These are phyloP conservation scores for Lumnitzera racemosa DNA, from an alignment of 345 rosid genomes.

Conservation along the genomic window DNA sequence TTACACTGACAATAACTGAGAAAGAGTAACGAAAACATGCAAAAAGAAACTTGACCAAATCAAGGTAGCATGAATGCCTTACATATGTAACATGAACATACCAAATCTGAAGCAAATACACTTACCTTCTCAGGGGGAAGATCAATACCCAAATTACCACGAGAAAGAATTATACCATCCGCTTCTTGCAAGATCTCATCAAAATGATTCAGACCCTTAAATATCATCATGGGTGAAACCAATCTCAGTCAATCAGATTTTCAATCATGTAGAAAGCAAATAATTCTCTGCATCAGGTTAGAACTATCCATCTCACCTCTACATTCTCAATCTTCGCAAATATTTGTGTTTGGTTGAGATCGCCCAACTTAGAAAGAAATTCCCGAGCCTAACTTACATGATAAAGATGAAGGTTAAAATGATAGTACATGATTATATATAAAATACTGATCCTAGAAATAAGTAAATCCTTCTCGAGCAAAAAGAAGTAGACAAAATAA, in stretches of 20 bases:
- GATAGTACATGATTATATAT: not conserved
- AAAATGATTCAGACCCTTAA: conserved; percentile 85
- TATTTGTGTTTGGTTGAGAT: conserved; percentile 81
- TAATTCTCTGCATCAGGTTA: not conserved
- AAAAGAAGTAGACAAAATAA: not conserved
- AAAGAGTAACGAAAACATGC: too few species aligned
- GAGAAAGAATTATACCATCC: conserved; percentile 96
- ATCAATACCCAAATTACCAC: conserved; percentile 97
- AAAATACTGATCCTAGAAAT: not conserved
- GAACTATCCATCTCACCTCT: conserved; percentile 41
- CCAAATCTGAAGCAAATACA: conserved; percentile 7
- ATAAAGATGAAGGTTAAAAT: conserved; percentile 8
- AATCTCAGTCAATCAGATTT: not conserved
- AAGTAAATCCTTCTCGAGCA: not conserved
- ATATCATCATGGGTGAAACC: not conserved
- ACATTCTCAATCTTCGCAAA: conserved; percentile 93
- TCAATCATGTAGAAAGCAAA: not conserved
- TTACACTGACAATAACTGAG: too few species aligned
- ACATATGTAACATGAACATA: too few species aligned
- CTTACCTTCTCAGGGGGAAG: conserved; percentile 95
- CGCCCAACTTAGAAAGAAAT: conserved; percentile 71
- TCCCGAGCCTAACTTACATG: conserved; percentile 63
- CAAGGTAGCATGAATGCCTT: too few species aligned
- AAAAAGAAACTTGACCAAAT: too few species aligned
- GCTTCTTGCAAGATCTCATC: conserved; percentile 99